Evolutionary conservation across 352 stramenopile species (phyloP).

Genomic region (Globisporangium iwayamae): DNA sequence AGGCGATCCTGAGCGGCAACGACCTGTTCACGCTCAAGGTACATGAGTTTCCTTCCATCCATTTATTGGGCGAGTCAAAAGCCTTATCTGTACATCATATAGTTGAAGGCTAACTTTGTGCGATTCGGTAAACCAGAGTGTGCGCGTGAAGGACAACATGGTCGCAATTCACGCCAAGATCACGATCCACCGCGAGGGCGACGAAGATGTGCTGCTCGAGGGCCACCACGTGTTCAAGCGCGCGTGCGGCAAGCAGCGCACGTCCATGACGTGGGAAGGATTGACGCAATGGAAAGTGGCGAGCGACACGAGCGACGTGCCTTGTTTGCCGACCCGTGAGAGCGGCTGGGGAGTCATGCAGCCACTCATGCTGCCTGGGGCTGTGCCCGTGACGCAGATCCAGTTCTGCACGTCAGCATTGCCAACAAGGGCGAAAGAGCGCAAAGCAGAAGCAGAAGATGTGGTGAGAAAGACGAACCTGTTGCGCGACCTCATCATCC

Average conservation of each 20-base stretch:
- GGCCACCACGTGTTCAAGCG: slow-evolving; percentile 14
- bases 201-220: slow-evolving; percentile 7
- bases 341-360: slow-evolving; percentile 12
- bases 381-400: slow-evolving; percentile 1
- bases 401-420: slow-evolving; percentile 6
- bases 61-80: no score
- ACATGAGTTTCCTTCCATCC: no score
- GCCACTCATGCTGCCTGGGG: background rate
- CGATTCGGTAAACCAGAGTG: background rate
- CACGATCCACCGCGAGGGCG: slow-evolving; percentile 6
- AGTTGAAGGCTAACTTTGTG: no score
- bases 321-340: slow-evolving; percentile 11
- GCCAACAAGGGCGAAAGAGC: background rate
- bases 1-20: slow-evolving; percentile 6
- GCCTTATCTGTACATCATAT: no score
- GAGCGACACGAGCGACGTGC: background rate
- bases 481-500: slow-evolving; percentile 14
- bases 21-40: slow-evolving; percentile 7
- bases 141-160: slow-evolving; percentile 2
- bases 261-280: slow-evolving; percentile 10
- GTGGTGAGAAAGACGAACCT: background rate
- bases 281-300: slow-evolving; percentile 13
- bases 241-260: background rate
- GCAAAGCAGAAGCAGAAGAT: background rate
- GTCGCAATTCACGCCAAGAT: slow-evolving; percentile 8